These are phyloP conservation scores for Pseudogymnoascus sp. DNA, from an alignment of 2,329 filamentous ascomycete species.

Conservation along the genomic window DNA sequence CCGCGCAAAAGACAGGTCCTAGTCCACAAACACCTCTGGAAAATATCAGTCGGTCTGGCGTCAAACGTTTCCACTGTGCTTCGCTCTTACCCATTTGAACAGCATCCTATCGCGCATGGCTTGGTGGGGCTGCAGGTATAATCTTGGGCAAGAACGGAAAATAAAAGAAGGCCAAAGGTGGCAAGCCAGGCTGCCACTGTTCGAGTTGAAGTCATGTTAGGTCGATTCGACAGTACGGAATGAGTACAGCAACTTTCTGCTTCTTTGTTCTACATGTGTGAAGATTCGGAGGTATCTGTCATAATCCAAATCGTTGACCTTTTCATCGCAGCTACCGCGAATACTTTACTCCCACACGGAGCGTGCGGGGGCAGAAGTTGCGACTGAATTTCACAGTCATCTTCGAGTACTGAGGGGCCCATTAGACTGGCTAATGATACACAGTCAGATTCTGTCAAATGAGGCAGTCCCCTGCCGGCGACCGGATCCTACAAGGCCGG, in stretches of 20 bases:
- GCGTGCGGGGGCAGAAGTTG: neutral
- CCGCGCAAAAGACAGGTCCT: constrained; percentile 20
- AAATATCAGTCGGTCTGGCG: neutral
- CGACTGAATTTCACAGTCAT: neutral
- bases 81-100: neutral
- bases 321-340: no score
- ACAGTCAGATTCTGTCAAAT: neutral
- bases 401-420: neutral
- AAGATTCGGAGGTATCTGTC: neutral
- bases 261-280: neutral
- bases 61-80: neutral
- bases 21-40: constrained; percentile 20
- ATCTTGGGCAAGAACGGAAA: neutral
- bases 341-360: neutral
- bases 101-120: neutral
- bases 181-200: neutral
- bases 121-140: neutral
- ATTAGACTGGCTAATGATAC: neutral
- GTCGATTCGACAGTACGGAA: neutral
- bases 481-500: neutral
- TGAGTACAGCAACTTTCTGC: neutral
- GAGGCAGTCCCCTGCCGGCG: neutral
- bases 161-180: neutral
- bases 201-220: neutral
- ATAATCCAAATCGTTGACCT: neutral